phyloP scores from a whole-genome alignment of 345 rosid genomes.

The Lepidium sativum region DNA sequence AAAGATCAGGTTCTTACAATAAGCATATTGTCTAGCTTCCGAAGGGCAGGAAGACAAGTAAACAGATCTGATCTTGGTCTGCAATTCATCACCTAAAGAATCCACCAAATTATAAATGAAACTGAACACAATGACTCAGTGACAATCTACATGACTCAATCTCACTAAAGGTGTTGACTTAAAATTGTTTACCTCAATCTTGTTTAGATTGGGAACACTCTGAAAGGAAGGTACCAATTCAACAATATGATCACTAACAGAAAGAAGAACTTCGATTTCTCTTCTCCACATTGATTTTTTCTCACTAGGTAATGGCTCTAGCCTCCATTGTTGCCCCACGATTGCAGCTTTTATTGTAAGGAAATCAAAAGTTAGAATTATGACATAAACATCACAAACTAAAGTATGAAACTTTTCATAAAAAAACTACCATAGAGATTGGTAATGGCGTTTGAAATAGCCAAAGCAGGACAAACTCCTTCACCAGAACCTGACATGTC shows the following conservation, averaged over 20 bases:
- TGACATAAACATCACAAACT: background rate
- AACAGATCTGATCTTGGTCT: constrained; percentile 86
- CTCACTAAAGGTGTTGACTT: background rate
- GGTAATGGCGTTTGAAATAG: constrained; percentile 90
- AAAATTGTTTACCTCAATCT: constrained; percentile 63
- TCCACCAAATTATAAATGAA: background rate
- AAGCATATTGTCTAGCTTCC: constrained; percentile 92
- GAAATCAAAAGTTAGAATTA: background rate
- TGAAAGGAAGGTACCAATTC: constrained; percentile 92
- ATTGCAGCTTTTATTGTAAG: constrained; percentile 48
- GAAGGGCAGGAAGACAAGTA: constrained; percentile 80
- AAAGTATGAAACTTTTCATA: background rate
- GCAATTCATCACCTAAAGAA: constrained; percentile 82
- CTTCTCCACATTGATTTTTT: constrained; percentile 92
- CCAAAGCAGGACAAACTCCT: constrained; percentile 87
- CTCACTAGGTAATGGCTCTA: constrained; percentile 69
- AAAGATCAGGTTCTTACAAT: constrained; percentile 46
- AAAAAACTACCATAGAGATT: constrained; percentile 66
- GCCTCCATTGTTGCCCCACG: constrained; percentile 90
- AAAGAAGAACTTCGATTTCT: constrained; percentile 87
- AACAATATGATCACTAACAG: constrained; percentile 83
- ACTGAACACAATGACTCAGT: background rate
- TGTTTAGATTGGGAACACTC: constrained; percentile 67
- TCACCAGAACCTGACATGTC: constrained; percentile 99
- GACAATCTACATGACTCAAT: background rate